Conservation (phyloP, 148 eudicot genomes). For the Rhododendron mucronatum region DNA sequence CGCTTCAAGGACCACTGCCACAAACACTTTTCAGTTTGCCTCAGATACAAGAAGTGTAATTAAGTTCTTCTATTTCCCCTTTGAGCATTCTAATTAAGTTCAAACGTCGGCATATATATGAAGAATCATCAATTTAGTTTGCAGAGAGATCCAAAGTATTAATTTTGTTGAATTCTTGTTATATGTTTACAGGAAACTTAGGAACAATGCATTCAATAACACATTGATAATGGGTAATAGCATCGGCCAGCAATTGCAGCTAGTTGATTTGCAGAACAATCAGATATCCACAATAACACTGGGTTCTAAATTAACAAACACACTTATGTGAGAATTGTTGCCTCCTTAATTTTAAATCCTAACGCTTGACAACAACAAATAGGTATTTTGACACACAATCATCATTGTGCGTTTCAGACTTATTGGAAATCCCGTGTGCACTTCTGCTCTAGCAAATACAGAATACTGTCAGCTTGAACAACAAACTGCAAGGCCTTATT, state of each 20-base stretch:
- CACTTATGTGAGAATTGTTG: slow-evolving; percentile 55
- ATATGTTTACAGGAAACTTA: slow-evolving; percentile 59
- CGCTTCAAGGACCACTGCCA: slow-evolving; percentile 69
- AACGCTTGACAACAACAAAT: background rate
- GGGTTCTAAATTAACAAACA: slow-evolving; percentile 55
- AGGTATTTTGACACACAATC: background rate
- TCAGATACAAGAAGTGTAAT: slow-evolving; percentile 72
- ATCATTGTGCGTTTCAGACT: slow-evolving; percentile 39
- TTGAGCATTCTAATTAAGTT: background rate
- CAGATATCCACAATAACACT: slow-evolving; percentile 63
- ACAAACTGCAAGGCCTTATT: slow-evolving; percentile 50
- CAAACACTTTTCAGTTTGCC: slow-evolving; percentile 54
- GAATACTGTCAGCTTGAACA: slow-evolving; percentile 56
- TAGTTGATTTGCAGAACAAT: slow-evolving; percentile 79
- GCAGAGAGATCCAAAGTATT: background rate
- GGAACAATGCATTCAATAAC: slow-evolving; percentile 63
- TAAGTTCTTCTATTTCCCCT: slow-evolving; percentile 14
- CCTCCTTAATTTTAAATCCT: no score
- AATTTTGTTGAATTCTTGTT: background rate
- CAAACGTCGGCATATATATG: background rate
- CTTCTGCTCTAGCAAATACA: slow-evolving; percentile 34
- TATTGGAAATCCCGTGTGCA: slow-evolving; percentile 77
- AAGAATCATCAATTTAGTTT: background rate
- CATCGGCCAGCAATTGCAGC: slow-evolving; percentile 63
- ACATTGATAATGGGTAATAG: slow-evolving; percentile 60